Evolutionary conservation across 768 basidiomycete genomes (phyloP).

Genomic region (Ramaria sp.): DNA sequence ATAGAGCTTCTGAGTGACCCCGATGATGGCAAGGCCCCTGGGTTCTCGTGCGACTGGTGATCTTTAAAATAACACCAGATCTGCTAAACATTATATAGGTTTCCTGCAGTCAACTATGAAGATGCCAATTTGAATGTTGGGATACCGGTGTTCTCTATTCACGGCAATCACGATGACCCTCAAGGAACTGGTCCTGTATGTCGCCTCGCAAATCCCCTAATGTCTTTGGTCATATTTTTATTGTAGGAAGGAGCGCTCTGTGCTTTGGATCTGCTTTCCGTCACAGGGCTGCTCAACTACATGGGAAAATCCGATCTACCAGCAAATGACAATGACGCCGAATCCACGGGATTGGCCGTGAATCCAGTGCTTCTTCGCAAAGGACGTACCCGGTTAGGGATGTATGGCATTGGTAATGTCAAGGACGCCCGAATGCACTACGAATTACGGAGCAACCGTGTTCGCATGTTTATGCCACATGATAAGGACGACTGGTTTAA

Average conservation of each 20-base stretch:
- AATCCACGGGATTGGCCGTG: conserved; percentile 70
- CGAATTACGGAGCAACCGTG: conserved; percentile 86
- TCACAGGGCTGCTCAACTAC: conserved; percentile 90
- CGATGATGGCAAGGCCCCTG: conserved; percentile 75
- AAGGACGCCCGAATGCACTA: conserved; percentile 96
- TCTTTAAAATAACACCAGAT: neutral
- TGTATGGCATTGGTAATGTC: conserved; percentile 95
- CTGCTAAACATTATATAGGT: conserved; percentile 36
- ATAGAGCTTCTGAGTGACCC: conserved; percentile 90
- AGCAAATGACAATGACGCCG: conserved; percentile 53
- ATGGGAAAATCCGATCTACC: conserved; percentile 95
- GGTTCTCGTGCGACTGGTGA: conserved; percentile 57
- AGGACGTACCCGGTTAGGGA: conserved; percentile 74
- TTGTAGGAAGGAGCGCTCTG: conserved; percentile 86
- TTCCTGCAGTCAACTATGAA: conserved; percentile 95
- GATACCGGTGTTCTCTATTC: conserved; percentile 98
- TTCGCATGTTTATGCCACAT: conserved; percentile 92
- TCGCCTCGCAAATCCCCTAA: conserved; percentile 3
- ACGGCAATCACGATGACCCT: conserved; percentile 98
- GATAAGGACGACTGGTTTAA: conserved; percentile 95
- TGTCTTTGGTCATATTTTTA: neutral
- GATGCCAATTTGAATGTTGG: conserved; percentile 91
- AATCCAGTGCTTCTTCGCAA: conserved; percentile 86
- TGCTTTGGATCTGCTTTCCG: conserved; percentile 90
- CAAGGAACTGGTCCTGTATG: conserved; percentile 88